Evolutionary conservation across 2,329 filamentous ascomycete species (phyloP).

Genomic region (Xylariaceae sp.): DNA sequence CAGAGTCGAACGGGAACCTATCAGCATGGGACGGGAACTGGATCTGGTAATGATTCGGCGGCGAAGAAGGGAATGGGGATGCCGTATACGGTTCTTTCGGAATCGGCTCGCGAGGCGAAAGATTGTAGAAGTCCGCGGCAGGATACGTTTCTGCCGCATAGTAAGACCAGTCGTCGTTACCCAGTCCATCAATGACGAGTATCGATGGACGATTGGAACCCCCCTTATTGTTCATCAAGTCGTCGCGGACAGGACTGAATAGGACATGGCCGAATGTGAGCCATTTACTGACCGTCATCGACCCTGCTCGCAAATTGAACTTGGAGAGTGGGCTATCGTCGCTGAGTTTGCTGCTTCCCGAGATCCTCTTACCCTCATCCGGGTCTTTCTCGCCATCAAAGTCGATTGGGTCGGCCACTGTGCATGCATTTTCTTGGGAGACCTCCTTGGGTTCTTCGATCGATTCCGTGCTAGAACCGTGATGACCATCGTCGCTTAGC

Average conservation of each 20-base stretch:
- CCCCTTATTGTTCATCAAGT: slow-evolving; percentile 51
- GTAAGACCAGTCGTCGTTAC: slow-evolving; percentile 85
- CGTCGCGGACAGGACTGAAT: slow-evolving; percentile 72
- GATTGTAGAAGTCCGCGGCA: slow-evolving; percentile 68
- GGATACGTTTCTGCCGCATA: slow-evolving; percentile 79
- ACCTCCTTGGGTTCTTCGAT: slow-evolving; percentile 16
- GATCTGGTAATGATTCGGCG: slow-evolving; percentile 70
- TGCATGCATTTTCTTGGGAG: slow-evolving; percentile 31
- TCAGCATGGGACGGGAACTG: slow-evolving; percentile 57
- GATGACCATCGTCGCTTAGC: slow-evolving; percentile 37
- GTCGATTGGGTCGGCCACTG: slow-evolving; percentile 18
- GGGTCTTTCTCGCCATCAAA: slow-evolving; percentile 36
- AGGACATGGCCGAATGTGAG: slow-evolving; percentile 78
- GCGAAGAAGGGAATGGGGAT: slow-evolving; percentile 49
- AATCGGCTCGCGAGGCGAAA: slow-evolving; percentile 55
- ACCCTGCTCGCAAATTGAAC: slow-evolving; percentile 72
- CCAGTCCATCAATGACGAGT: slow-evolving; percentile 74
- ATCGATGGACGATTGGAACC: slow-evolving; percentile 57
- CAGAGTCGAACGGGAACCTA: slow-evolving; percentile 68
- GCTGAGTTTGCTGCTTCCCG: slow-evolving; percentile 43
- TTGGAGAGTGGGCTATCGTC: slow-evolving; percentile 61
- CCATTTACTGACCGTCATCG: slow-evolving; percentile 84
- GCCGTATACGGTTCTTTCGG: slow-evolving; percentile 40
- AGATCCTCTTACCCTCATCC: slow-evolving; percentile 35
- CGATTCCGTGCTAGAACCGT: slow-evolving; percentile 27